Conservation (phyloP, 2,329 filamentous ascomycete genomes). For the Diplodia seriata region DNA sequence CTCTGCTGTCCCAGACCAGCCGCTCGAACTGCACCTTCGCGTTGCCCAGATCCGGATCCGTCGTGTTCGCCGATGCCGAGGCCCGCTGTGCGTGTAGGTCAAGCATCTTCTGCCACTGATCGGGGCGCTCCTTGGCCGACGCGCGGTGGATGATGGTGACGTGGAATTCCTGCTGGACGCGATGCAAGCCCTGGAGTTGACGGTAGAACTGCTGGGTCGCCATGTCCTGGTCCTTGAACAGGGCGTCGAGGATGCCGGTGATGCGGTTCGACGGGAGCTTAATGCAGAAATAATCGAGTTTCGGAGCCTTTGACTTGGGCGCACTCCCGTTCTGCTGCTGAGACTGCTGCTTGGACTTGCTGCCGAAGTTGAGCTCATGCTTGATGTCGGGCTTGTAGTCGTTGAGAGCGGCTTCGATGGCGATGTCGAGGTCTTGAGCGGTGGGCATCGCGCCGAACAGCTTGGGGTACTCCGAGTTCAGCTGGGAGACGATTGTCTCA, state of each 20-base stretch:
- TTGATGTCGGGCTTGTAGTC: slow-evolving; percentile 79
- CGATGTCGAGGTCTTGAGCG: slow-evolving; percentile 76
- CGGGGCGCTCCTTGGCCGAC: slow-evolving; percentile 63
- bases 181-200: slow-evolving; percentile 73
- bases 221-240: slow-evolving; percentile 67
- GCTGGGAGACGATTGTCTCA: slow-evolving; percentile 73
- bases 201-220: slow-evolving; percentile 72
- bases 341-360: slow-evolving; percentile 48
- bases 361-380: slow-evolving; percentile 68
- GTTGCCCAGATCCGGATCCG: slow-evolving; percentile 64
- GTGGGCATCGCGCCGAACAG: slow-evolving; percentile 75
- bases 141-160: slow-evolving; percentile 91
- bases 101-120: slow-evolving; percentile 77
- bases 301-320: slow-evolving; percentile 45
- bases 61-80: slow-evolving; percentile 46
- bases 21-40: slow-evolving; percentile 69
- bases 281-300: slow-evolving; percentile 71
- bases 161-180: slow-evolving; percentile 87
- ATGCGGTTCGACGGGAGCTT: slow-evolving; percentile 61
- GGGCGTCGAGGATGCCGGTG: slow-evolving; percentile 67
- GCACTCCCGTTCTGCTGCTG: slow-evolving; percentile 34
- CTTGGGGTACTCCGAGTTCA: slow-evolving; percentile 80
- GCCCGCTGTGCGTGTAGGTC: slow-evolving; percentile 59
- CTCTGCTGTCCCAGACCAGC: slow-evolving; percentile 80
- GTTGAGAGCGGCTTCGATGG: slow-evolving; percentile 75